Conservation (phyloP, 1,284 basidiomycete species). For the Athelia sp. region DNA sequence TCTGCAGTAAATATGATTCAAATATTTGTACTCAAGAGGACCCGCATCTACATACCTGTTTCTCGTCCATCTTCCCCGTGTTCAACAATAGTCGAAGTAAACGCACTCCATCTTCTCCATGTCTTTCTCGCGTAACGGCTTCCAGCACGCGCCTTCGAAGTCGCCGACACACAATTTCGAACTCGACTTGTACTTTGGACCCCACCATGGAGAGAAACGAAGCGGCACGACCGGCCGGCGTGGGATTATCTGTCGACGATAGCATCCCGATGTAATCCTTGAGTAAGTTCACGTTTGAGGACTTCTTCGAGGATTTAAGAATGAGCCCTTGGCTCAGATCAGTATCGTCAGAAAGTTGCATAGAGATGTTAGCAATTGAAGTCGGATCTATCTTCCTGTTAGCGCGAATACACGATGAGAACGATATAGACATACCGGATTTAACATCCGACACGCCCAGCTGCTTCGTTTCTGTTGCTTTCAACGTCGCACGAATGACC, state of each 20-base stretch:
- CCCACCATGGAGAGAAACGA: constrained; percentile 68
- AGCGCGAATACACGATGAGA: constrained; percentile 9
- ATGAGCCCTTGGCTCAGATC: constrained; percentile 55
- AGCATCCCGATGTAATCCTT: constrained; percentile 78
- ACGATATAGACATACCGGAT: constrained; percentile 44
- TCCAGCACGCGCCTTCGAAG: constrained; percentile 75
- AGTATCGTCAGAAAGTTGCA: constrained; percentile 57
- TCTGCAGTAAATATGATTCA: constrained; percentile 38
- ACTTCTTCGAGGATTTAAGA: constrained; percentile 47
- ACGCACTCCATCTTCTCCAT: constrained; percentile 83
- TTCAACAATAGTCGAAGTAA: constrained; percentile 80
- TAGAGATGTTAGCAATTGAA: constrained; percentile 53
- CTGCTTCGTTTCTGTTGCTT: constrained; percentile 64
- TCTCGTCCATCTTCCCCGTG: constrained; percentile 96
- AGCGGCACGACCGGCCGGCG: constrained; percentile 56
- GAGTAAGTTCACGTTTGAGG: constrained; percentile 51
- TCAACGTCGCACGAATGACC: constrained; percentile 69
- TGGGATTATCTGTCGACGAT: constrained; percentile 76
- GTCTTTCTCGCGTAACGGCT: constrained; percentile 76
- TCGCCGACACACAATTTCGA: constrained; percentile 69
- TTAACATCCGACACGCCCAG: constrained; percentile 53
- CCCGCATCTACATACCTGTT: constrained; percentile 59
- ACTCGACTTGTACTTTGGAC: constrained; percentile 78
- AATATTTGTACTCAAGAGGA: background rate
- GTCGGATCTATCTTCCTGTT: constrained; percentile 44